Percentiles rank a stretch among this genome's conserved stretches.
Conservation (phyloP, 495 filamentous ascomycete species). For the Neohortaea acidophila region DNA sequence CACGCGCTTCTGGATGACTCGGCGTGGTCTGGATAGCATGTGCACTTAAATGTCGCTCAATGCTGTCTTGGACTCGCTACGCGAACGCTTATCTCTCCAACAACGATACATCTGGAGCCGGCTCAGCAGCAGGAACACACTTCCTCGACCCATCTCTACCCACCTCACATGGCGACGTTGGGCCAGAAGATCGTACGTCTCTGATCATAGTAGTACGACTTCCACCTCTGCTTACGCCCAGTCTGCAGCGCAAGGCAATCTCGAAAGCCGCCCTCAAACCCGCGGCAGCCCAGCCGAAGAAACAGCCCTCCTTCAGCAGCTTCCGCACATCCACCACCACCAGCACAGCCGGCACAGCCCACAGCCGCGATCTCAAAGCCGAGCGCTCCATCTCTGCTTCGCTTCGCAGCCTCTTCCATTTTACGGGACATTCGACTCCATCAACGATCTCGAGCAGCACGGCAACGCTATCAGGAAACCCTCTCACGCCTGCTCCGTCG, state of each 20-base stretch:
- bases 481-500: slow-evolving; percentile 3
- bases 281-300: not conserved
- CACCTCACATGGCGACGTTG: slow-evolving; percentile 1
- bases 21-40: too few species aligned
- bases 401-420: slow-evolving; percentile 8
- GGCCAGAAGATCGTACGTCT: slow-evolving; percentile 7
- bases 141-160: not conserved
- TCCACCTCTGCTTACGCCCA: too few species aligned
- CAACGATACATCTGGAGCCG: not conserved
- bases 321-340: not conserved
- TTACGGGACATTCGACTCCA: slow-evolving; percentile 2
- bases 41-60: slow-evolving; percentile 4
- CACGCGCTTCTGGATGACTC: too few species aligned
- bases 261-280: not conserved
- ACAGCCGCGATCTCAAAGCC: slow-evolving; percentile 1
- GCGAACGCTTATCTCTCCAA: not conserved
- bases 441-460: not conserved
- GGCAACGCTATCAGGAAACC: not conserved
- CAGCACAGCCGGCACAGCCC: not conserved
- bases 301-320: not conserved
- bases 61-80: slow-evolving; percentile 1
- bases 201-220: too few species aligned
- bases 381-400: slow-evolving; percentile 5
- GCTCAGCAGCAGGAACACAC: not conserved
- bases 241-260: not conserved